Percentiles rank a stretch among this genome's conserved stretches.
These are phyloP conservation scores for Microdochium nivale DNA, from an alignment of 2,329 filamentous ascomycete species.

Conservation along the genomic window DNA sequence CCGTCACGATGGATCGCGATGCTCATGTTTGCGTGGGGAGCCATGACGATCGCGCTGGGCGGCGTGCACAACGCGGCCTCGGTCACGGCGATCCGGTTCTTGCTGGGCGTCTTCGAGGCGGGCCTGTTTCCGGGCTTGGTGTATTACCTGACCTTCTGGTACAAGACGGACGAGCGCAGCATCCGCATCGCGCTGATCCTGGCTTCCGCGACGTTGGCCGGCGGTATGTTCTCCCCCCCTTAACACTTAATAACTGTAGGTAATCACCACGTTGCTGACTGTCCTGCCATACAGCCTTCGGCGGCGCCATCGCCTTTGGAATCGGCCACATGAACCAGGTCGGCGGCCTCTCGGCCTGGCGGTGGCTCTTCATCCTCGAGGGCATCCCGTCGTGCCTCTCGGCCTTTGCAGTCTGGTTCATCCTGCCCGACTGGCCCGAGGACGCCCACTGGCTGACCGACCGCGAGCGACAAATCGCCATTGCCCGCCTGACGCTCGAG, in stretches of 20 bases:
- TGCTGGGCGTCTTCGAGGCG: slow-evolving; percentile 63
- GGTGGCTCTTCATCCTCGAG: slow-evolving; percentile 56
- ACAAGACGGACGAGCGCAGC: slow-evolving; percentile 60
- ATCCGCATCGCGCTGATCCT: slow-evolving; percentile 66
- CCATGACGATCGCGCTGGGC: slow-evolving; percentile 59
- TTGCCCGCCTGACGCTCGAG: slow-evolving; percentile 32
- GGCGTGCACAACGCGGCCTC: slow-evolving; percentile 52
- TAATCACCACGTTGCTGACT: too few relatives aligned
- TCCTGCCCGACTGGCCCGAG: slow-evolving; percentile 60
- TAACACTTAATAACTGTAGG: too few relatives aligned
- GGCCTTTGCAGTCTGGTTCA: slow-evolving; percentile 47
- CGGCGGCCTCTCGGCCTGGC: slow-evolving; percentile 56
- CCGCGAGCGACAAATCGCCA: slow-evolving; percentile 48
- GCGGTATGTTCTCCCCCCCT: slow-evolving; percentile 15
- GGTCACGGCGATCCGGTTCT: slow-evolving; percentile 57
- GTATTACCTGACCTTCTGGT: slow-evolving; percentile 67
- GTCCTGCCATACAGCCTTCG: slow-evolving; percentile 43
- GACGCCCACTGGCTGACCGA: slow-evolving; percentile 52
- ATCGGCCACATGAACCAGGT: slow-evolving; percentile 63
- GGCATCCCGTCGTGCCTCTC: slow-evolving; percentile 38
- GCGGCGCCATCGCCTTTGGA: slow-evolving; percentile 63
- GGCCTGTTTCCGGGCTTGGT: slow-evolving; percentile 61
- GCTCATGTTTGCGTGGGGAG: slow-evolving; percentile 59
- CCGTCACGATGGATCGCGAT: slow-evolving; percentile 57
- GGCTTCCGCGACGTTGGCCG: slow-evolving; percentile 59